Percentiles rank a stretch among this genome's conserved stretches.
phyloP scores from a whole-genome alignment of 2,329 filamentous ascomycete genomes.

The Zasmidium cellare region DNA sequence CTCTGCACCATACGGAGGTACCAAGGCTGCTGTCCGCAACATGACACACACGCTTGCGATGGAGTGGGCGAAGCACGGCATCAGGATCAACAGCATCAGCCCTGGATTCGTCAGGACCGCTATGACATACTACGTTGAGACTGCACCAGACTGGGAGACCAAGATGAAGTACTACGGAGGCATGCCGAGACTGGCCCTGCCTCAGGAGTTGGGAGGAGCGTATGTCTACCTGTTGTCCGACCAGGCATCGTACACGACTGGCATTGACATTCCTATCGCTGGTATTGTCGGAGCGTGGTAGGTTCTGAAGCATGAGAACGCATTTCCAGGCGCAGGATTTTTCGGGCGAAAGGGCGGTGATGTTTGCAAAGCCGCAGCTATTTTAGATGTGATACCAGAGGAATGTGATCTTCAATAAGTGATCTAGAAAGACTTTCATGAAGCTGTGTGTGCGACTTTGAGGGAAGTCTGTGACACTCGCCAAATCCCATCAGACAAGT shows the following conservation, averaged over 20 bases:
- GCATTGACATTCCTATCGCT: conserved; percentile 51
- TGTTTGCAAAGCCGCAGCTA: neutral
- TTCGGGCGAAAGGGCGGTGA: neutral
- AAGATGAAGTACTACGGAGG: conserved; percentile 58
- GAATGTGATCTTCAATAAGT: neutral
- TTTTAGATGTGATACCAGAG: conserved; percentile 7
- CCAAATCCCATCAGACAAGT: no score
- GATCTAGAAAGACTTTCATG: no score
- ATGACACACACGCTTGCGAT: conserved; percentile 42
- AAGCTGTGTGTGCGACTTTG: no score
- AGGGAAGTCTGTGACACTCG: no score
- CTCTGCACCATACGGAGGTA: conserved; percentile 42
- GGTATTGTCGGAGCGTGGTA: conserved; percentile 34
- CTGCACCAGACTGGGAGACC: conserved; percentile 51
- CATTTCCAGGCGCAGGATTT: neutral
- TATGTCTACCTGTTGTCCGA: conserved; percentile 52
- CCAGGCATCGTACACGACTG: conserved; percentile 50
- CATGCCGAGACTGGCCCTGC: conserved; percentile 53
- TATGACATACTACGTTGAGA: conserved; percentile 53
- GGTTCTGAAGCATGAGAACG: neutral
- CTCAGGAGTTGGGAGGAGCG: conserved; percentile 52
- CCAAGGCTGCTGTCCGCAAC: conserved; percentile 45
- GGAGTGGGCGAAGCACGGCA: conserved; percentile 37
- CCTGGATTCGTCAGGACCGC: conserved; percentile 37
- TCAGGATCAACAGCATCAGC: conserved; percentile 35